Evolutionary conservation across 2,329 filamentous ascomycete species (phyloP).

Genomic region (Talaromyces sp.): DNA sequence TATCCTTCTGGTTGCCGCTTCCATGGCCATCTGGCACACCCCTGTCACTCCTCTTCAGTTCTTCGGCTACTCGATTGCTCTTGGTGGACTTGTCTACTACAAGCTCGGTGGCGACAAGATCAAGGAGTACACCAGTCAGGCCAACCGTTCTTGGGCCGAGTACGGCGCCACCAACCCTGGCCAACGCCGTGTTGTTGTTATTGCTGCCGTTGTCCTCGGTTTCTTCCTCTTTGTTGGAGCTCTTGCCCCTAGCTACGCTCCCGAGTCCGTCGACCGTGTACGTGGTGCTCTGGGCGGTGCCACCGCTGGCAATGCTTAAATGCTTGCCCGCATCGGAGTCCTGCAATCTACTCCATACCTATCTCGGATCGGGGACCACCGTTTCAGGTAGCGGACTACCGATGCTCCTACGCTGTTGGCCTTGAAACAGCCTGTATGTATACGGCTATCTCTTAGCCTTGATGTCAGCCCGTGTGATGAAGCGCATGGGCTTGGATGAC

Average conservation of each 20-base stretch:
- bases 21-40: constrained; percentile 72
- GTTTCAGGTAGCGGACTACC: not conserved
- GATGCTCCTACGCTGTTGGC: not conserved
- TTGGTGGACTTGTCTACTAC: constrained; percentile 61
- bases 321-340: not conserved
- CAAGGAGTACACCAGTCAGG: constrained; percentile 70
- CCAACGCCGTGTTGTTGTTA: constrained; percentile 69
- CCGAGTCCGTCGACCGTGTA: constrained; percentile 27
- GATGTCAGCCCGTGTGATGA: constrained; percentile 1
- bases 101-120: constrained; percentile 71
- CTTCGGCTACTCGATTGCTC: constrained; percentile 70
- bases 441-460: not conserved
- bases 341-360: not conserved
- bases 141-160: constrained; percentile 74
- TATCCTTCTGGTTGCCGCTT: constrained; percentile 71
- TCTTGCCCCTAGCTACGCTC: constrained; percentile 50
- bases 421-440: not conserved
- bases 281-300: constrained; percentile 32
- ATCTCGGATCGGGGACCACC: not conserved
- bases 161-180: constrained; percentile 72
- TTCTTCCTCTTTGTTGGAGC: constrained; percentile 63
- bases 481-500: not conserved
- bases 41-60: constrained; percentile 65
- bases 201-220: constrained; percentile 58
- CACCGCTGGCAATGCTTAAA: constrained; percentile 27